Conservation (phyloP, 176 grass and related monocot genomes). For the Avena atlantica region DNA sequence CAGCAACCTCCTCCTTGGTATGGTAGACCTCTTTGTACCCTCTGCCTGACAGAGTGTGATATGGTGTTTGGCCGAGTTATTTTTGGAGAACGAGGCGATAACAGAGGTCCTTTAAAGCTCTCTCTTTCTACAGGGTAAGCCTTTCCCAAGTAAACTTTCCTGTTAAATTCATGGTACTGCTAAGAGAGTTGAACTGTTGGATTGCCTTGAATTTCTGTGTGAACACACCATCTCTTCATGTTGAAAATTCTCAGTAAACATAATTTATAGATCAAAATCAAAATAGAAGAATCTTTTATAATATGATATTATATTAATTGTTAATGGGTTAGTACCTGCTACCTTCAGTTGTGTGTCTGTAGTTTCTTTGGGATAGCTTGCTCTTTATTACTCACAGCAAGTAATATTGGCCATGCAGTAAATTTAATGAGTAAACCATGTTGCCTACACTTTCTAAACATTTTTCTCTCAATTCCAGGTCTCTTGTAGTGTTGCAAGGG, state of each 20-base stretch:
- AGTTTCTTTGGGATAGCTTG: constrained; percentile 10
- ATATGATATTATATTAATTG: not conserved
- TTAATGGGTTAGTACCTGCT: not conserved
- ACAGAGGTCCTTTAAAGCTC: constrained; percentile 80
- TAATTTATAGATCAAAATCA: no score
- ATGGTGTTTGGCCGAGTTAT: constrained; percentile 86
- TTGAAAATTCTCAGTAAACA: not conserved
- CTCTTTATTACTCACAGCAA: constrained; percentile 17
- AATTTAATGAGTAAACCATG: constrained; percentile 5
- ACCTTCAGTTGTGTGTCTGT: not conserved
- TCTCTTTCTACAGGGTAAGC: constrained; percentile 73
- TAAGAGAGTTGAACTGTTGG: no score
- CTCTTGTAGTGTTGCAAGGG: constrained; percentile 73
- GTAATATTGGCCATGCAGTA: not conserved
- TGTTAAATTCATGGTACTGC: not conserved
- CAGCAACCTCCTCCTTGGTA: constrained; percentile 72
- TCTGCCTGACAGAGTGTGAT: constrained; percentile 96
- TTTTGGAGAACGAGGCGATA: constrained; percentile 68
- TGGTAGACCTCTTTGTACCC: constrained; percentile 83
- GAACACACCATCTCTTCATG: not conserved
- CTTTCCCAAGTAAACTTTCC: constrained; percentile 37
- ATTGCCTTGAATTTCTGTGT: no score
- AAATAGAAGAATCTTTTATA: no score
- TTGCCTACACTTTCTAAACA: constrained; percentile 15
- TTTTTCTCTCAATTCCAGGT: constrained; percentile 45